Conservation (phyloP, 768 basidiomycete genomes). For the Phlebiopsis flavidoalba region DNA sequence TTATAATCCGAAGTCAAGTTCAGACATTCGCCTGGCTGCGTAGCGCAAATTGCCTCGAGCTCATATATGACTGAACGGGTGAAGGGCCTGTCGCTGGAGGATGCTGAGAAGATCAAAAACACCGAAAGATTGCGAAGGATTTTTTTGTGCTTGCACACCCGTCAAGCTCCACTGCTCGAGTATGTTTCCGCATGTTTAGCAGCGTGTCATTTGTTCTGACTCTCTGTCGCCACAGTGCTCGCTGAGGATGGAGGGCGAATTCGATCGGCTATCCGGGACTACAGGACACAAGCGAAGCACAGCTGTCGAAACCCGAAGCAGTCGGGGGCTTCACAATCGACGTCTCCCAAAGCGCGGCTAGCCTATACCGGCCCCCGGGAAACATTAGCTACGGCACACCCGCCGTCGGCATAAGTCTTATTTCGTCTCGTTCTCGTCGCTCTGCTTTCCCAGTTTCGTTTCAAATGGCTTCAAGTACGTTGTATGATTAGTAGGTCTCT, state of each 20-base stretch:
- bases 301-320: constrained; percentile 45
- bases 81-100: constrained; percentile 88
- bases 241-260: constrained; percentile 99
- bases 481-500: constrained; percentile 8
- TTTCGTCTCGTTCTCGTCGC: not conserved
- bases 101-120: constrained; percentile 96
- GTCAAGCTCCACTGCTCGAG: constrained; percentile 96
- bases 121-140: constrained; percentile 99
- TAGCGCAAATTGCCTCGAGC: constrained; percentile 95
- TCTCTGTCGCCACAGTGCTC: constrained; percentile 52
- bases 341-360: constrained; percentile 52
- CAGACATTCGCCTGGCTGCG: constrained; percentile 99
- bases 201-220: not conserved
- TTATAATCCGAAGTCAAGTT: constrained; percentile 82
- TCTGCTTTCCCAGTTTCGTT: constrained; percentile 1
- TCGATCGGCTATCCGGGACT: constrained; percentile 95
- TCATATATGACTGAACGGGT: constrained; percentile 99
- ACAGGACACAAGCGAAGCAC: constrained; percentile 78
- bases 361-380: too few species aligned
- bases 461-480: not conserved
- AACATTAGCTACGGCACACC: constrained; percentile 48
- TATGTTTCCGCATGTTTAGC: constrained; percentile 37
- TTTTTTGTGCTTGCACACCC: constrained; percentile 87
- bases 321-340: constrained; percentile 69
- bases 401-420: constrained; percentile 22